phyloP scores from a whole-genome alignment of 2,329 filamentous ascomycete genomes.

The Nemania sp. region DNA sequence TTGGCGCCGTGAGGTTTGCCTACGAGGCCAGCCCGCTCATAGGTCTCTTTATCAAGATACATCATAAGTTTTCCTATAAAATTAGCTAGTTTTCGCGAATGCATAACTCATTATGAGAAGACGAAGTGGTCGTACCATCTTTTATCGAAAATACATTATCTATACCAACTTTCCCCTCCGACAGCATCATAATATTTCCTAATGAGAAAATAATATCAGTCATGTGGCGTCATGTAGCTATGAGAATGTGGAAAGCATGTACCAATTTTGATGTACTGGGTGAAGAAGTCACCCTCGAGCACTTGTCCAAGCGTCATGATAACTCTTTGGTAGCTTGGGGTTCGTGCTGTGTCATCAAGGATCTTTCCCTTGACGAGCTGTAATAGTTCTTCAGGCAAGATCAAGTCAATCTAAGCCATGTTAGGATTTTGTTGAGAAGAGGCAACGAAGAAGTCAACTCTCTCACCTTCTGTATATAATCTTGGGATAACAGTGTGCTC shows the following conservation, averaged over 20 bases:
- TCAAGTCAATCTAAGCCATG: constrained; percentile 70
- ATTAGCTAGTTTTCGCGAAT: constrained; percentile 12
- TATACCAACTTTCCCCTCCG: constrained; percentile 76
- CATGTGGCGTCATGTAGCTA: background rate
- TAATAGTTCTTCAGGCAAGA: constrained; percentile 76
- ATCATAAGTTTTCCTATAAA: constrained; percentile 73
- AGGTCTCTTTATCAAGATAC: constrained; percentile 82
- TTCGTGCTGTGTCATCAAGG: constrained; percentile 48
- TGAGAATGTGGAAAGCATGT: constrained; percentile 32
- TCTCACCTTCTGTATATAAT: constrained; percentile 75
- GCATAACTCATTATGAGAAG: background rate
- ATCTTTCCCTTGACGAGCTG: constrained; percentile 66
- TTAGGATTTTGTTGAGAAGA: background rate
- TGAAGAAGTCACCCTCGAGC: constrained; percentile 81
- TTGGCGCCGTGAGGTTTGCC: constrained; percentile 75
- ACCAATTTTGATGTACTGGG: constrained; percentile 86
- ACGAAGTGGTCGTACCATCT: constrained; percentile 65
- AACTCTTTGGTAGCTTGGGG: constrained; percentile 72
- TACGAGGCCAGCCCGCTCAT: constrained; percentile 83
- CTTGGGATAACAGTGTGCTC: constrained; percentile 71
- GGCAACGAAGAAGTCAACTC: background rate
- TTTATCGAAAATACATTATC: constrained; percentile 79
- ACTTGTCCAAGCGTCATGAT: constrained; percentile 79
- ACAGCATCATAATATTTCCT: constrained; percentile 88
- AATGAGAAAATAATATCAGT: constrained; percentile 7